Evolutionary conservation across 768 basidiomycete genomes (phyloP).

Genomic region (Chiua virens): DNA sequence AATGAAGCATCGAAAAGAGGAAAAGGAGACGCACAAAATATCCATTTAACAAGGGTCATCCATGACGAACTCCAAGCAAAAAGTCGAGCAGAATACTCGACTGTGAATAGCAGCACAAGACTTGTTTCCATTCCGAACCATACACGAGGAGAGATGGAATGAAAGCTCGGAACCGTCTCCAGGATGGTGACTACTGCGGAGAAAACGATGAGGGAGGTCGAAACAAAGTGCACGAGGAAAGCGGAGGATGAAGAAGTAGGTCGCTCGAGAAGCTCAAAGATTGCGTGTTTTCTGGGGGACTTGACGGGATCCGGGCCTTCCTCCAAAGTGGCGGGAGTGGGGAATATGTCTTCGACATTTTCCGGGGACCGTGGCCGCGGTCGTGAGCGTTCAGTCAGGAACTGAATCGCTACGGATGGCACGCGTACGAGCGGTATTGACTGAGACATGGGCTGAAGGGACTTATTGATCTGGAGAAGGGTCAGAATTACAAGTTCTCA

Average conservation of each 20-base stretch:
- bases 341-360: constrained; percentile 41
- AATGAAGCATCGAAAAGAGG: neutral
- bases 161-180: constrained; percentile 78
- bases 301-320: constrained; percentile 26
- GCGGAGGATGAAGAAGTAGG: constrained; percentile 76
- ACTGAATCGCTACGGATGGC: constrained; percentile 30
- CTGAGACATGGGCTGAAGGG: constrained; percentile 24
- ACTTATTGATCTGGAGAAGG: neutral
- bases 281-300: constrained; percentile 58
- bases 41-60: constrained; percentile 62
- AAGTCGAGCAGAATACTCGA: constrained; percentile 75
- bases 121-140: constrained; percentile 91
- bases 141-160: constrained; percentile 61
- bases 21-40: constrained; percentile 52
- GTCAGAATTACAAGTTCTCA: no score
- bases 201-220: constrained; percentile 69
- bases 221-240: constrained; percentile 70
- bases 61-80: constrained; percentile 74
- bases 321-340: constrained; percentile 36
- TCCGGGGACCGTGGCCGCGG: constrained; percentile 33
- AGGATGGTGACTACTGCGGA: constrained; percentile 76
- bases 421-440: constrained; percentile 30
- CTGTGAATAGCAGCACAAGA: constrained; percentile 80
- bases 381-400: constrained; percentile 45
- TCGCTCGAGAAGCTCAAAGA: constrained; percentile 74